Conservation (phyloP, 2,329 filamentous ascomycete species). For the Malbranchea zuffiana region DNA sequence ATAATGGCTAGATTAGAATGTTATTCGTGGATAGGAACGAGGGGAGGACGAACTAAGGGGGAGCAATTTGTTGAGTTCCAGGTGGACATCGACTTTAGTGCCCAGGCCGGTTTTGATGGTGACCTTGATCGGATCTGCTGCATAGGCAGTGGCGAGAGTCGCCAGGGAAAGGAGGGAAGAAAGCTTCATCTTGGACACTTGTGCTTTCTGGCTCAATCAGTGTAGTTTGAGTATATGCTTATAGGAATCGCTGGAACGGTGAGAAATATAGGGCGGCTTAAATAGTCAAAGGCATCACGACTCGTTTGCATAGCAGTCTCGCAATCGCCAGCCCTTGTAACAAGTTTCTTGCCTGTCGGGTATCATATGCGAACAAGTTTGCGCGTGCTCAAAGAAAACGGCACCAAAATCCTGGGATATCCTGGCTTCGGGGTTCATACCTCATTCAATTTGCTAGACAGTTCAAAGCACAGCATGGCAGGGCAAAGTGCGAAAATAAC, state of each 20-base stretch:
- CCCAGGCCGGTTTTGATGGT: conserved; percentile 6
- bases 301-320: background rate
- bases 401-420: too few species aligned
- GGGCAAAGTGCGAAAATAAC: too few species aligned
- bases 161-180: conserved; percentile 7
- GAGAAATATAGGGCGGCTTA: background rate
- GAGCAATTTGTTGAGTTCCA: conserved; percentile 9
- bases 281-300: background rate
- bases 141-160: conserved; percentile 1
- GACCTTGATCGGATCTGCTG: conserved; percentile 11
- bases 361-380: too few species aligned
- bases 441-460: too few species aligned
- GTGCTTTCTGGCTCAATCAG: too few species aligned
- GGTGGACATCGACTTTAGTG: conserved; percentile 8
- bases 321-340: background rate
- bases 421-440: too few species aligned
- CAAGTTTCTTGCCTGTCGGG: too few species aligned
- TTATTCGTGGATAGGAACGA: background rate
- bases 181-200: conserved; percentile 7
- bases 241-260: too few species aligned
- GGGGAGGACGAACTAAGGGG: background rate
- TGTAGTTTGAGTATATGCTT: too few species aligned
- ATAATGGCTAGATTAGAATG: background rate
- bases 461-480: too few species aligned
- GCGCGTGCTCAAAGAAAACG: too few species aligned